Evolutionary conservation across 768 basidiomycete species (phyloP).

Genomic region (Cubamyces sp.): DNA sequence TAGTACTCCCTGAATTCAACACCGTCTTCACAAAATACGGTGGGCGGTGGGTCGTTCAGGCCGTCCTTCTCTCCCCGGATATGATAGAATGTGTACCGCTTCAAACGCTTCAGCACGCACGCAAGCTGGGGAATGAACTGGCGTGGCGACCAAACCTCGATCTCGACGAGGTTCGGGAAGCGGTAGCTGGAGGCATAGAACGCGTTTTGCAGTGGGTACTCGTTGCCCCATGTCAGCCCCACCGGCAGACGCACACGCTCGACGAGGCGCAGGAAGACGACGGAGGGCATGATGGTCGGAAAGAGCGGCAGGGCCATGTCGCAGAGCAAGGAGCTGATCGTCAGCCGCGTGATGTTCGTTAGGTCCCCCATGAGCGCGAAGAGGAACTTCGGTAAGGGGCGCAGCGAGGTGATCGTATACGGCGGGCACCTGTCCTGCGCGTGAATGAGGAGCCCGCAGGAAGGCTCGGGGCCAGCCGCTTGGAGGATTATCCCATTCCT

Average conservation of each 20-base stretch:
- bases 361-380: slow-evolving; percentile 1
- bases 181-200: background rate
- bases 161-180: background rate
- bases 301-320: background rate
- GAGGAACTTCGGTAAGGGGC: background rate
- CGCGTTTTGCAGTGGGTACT: background rate
- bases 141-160: slow-evolving; percentile 9
- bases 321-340: background rate
- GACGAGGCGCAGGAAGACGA: background rate
- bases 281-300: background rate
- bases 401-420: too few relatives aligned
- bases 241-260: background rate
- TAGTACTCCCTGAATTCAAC: too few relatives aligned
- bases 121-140: background rate
- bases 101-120: background rate
- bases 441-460: too few relatives aligned
- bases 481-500: too few relatives aligned
- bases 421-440: too few relatives aligned
- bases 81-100: background rate
- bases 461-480: too few relatives aligned
- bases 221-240: background rate
- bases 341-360: background rate
- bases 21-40: too few relatives aligned
- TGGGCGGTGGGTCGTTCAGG: too few relatives aligned
- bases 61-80: background rate